Evolutionary conservation across 225 moss, liverwort and hornwort genomes (phyloP), one percentile per base, ranked within the genome.

Genomic region (Polytrichum commune): DNA sequence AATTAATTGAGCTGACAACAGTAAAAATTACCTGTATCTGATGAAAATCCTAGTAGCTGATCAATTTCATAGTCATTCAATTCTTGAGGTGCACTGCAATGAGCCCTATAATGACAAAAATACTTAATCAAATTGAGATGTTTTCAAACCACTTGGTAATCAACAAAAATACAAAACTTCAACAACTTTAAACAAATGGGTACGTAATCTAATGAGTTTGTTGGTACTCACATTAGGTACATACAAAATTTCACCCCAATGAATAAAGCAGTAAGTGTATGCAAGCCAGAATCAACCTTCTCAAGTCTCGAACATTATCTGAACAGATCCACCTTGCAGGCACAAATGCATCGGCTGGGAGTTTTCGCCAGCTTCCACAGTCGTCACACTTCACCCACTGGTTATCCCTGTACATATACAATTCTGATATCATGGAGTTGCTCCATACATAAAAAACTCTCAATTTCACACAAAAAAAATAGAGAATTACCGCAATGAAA

Each of bases 351-450:
- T 93, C 90, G 7, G 81, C 74, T 75, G 90, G 91, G 29, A 93
- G 80, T 75, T 82, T 92, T 71, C 98, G 86, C 98, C 98, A 98
- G 68, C 72, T 84, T 33, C 91, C 90, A 86, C 98, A 98, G 64
- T 93, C 88, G 55, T 78, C 87, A 69, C 98, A 98, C 83, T 93
- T 93, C 62, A 95, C 91, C 95, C 95, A 98, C 74, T 91, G 98
- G 77, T 83, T 87, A 65, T 93, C 94, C 80, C 98, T 98, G 85
- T 80, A 74, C 66, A 77, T 66, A 58, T 75, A 74, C 64, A 5
- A 22, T 69, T 70, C 16, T 46, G 13, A 46, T 16, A 16, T 46
- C 46, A 46, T 46, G 46, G 16, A 46, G 16, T 46, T 46, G 46
- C 4, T 46, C 46, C 16, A 13, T 16, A 46, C 30, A 30, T 30